Conservation (phyloP, 2,329 filamentous ascomycete species). For the Aureobasidium pullulans region DNA sequence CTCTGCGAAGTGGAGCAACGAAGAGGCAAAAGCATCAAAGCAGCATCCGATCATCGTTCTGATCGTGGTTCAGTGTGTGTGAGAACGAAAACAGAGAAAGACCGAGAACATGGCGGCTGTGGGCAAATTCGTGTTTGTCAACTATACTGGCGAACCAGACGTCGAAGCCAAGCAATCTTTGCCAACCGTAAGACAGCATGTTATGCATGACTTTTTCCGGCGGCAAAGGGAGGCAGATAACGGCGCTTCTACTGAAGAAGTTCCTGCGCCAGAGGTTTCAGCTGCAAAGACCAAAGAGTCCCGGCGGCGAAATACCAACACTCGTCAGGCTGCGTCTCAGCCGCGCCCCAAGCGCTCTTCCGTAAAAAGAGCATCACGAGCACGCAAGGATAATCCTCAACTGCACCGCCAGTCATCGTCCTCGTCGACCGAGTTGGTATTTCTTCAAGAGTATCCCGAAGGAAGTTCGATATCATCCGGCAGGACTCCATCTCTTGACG, state of each 20-base stretch:
- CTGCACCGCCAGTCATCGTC: slow-evolving; percentile 8
- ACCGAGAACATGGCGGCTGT: slow-evolving; percentile 8
- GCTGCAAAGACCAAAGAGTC: background rate
- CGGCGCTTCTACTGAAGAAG: background rate
- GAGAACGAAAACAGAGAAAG: slow-evolving; percentile 6
- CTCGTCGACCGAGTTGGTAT: slow-evolving; percentile 3
- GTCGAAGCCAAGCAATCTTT: slow-evolving; percentile 12
- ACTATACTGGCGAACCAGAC: slow-evolving; percentile 11
- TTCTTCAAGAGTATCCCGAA: slow-evolving; percentile 7
- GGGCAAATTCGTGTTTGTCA: slow-evolving; percentile 12
- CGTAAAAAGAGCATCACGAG: slow-evolving; percentile 9
- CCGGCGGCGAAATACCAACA: slow-evolving; percentile 10
- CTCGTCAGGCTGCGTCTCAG: slow-evolving; percentile 12
- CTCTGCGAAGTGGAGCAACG: background rate
- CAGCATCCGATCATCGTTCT: slow-evolving; percentile 2
- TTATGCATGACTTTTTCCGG: slow-evolving; percentile 13
- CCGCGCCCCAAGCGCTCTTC: slow-evolving; percentile 4
- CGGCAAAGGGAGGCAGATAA: slow-evolving; percentile 12
- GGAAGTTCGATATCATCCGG: background rate
- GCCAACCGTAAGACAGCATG: slow-evolving; percentile 12
- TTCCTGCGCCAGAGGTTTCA: slow-evolving; percentile 8
- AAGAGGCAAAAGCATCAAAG: slow-evolving; percentile 9
- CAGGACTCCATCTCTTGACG: background rate
- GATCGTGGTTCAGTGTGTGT: background rate
- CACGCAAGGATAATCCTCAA: background rate